Percentiles rank a stretch among this genome's conserved stretches.
Evolutionary conservation across 352 stramenopile species (phyloP).

Genomic region (Phytopythium litorale): DNA sequence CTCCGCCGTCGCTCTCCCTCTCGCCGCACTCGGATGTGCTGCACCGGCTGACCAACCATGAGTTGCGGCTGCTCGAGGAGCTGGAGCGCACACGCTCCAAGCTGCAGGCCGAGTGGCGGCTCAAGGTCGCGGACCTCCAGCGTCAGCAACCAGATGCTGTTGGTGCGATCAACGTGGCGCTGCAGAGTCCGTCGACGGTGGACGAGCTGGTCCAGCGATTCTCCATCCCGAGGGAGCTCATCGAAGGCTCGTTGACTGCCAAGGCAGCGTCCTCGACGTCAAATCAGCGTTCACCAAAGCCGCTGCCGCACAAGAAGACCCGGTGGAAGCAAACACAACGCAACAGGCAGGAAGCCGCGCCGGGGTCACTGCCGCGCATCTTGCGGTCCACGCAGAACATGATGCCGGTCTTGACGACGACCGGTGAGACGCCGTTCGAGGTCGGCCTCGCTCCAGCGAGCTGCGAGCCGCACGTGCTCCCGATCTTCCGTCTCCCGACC

Average conservation of each 20-base stretch:
- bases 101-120: constrained; percentile 60
- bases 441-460: constrained; percentile 35
- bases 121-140: constrained; percentile 58
- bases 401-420: constrained; percentile 65
- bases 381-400: constrained; percentile 51
- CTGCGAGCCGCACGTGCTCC: constrained; percentile 37
- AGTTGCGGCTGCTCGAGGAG: constrained; percentile 70
- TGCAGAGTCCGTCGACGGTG: constrained; percentile 11
- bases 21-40: constrained; percentile 63
- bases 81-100: constrained; percentile 68
- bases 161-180: constrained; percentile 13
- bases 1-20: not conserved
- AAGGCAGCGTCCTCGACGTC: constrained; percentile 7
- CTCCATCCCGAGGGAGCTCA: constrained; percentile 12
- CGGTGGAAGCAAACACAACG: constrained; percentile 1
- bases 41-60: constrained; percentile 71
- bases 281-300: constrained; percentile 39
- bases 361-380: constrained; percentile 7
- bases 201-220: constrained; percentile 46
- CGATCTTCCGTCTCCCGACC: constrained; percentile 63
- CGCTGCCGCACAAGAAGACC: constrained; percentile 44
- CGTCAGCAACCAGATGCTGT: constrained; percentile 32
- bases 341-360: not conserved
- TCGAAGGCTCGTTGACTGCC: not conserved
- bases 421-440: constrained; percentile 71